These are phyloP conservation scores for Raphanus hybrid DNA, from an alignment of 441 rosid species.

Conservation along the genomic window DNA sequence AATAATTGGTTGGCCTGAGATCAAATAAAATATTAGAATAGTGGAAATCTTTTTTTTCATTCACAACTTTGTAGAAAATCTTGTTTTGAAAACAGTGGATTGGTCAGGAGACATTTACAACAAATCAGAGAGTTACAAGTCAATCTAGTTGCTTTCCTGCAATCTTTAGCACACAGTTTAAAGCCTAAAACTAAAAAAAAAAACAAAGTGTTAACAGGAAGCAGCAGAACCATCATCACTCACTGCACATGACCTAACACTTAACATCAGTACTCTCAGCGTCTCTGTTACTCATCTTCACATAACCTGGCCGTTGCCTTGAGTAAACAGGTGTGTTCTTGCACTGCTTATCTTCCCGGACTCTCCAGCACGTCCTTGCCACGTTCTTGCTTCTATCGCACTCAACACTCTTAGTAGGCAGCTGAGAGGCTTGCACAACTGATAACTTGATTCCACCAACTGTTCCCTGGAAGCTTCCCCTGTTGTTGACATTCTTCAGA, in stretches of 20 bases:
- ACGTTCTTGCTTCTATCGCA: slow-evolving; percentile 37
- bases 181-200: background rate
- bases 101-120: slow-evolving; percentile 1
- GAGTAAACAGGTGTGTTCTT: slow-evolving; percentile 47
- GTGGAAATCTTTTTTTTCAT: no score
- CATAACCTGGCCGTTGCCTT: slow-evolving; percentile 48
- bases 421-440: slow-evolving; percentile 51
- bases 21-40: slow-evolving; percentile 7
- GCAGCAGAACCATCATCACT: slow-evolving; percentile 11
- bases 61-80: background rate
- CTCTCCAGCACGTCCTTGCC: slow-evolving; percentile 53
- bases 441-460: slow-evolving; percentile 48
- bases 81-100: slow-evolving; percentile 17
- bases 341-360: slow-evolving; percentile 44
- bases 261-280: slow-evolving; percentile 7
- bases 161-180: background rate
- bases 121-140: background rate
- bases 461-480: slow-evolving; percentile 45
- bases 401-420: slow-evolving; percentile 44
- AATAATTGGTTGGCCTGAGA: slow-evolving; percentile 10
- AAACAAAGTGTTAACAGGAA: background rate
- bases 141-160: background rate
- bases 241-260: slow-evolving; percentile 29
- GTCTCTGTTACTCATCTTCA: slow-evolving; percentile 34
- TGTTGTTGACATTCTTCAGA: slow-evolving; percentile 45